phyloP scores from a whole-genome alignment of 148 eudicot species.

The Hydrangea macrophylla region DNA sequence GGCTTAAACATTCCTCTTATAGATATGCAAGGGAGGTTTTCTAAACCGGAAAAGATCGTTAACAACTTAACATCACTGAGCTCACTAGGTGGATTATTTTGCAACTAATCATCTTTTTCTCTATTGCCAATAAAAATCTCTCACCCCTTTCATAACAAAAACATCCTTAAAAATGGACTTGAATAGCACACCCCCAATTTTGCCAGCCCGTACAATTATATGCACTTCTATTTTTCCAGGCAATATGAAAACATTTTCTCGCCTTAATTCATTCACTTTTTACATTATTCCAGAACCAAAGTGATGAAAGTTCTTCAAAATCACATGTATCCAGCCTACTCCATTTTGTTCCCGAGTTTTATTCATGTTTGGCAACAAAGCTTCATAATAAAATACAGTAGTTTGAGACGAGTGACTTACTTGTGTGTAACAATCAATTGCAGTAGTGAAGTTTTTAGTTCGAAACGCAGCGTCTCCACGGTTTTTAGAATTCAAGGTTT shows the following conservation, averaged over 20 bases:
- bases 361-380: neutral
- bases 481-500: constrained; percentile 65
- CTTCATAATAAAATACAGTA: neutral
- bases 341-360: too few relatives aligned
- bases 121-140: neutral
- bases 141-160: neutral
- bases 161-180: neutral
- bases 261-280: neutral
- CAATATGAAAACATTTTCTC: neutral
- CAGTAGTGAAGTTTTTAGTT: constrained; percentile 57
- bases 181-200: neutral
- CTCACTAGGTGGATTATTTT: neutral
- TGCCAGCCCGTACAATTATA: neutral
- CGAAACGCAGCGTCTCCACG: constrained; percentile 67
- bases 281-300: neutral
- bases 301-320: neutral
- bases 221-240: neutral
- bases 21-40: neutral
- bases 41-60: neutral
- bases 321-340: neutral
- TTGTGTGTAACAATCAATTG: constrained; percentile 64
- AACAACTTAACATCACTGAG: neutral
- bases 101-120: neutral
- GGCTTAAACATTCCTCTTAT: neutral
- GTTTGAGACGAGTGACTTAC: constrained; percentile 24